phyloP scores from a whole-genome alignment of 345 rosid genomes.

The Linum tenue region DNA sequence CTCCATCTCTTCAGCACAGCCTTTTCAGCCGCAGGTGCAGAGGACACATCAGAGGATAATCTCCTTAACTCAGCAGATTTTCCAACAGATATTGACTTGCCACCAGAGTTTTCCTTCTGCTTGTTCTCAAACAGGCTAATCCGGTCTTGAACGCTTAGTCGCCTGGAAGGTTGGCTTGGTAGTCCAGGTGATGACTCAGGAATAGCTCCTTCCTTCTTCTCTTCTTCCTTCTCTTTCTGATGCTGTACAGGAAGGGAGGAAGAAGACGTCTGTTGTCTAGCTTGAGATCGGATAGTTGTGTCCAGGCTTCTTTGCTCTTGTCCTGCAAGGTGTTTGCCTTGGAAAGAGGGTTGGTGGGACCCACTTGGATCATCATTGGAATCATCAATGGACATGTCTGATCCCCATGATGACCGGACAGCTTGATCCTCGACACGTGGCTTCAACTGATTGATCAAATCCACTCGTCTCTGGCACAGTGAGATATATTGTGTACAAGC shows the following conservation, averaged over 20 bases:
- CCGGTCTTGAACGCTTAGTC: conserved; percentile 98
- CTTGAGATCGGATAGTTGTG: conserved; percentile 29
- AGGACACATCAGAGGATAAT: conserved; percentile 67
- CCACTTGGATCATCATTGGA: conserved; percentile 44
- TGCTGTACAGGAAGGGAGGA: conserved; percentile 20
- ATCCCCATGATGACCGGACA: conserved; percentile 72
- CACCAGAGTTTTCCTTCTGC: conserved; percentile 68
- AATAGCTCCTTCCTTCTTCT: conserved; percentile 29
- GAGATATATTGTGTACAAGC: conserved; percentile 67
- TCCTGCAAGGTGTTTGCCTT: conserved; percentile 28
- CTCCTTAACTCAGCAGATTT: conserved; percentile 75
- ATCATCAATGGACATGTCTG: conserved; percentile 96
- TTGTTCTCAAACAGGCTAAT: conserved; percentile 91
- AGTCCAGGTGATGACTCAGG: conserved; percentile 41
- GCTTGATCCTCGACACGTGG: conserved; percentile 44
- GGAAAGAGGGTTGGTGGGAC: conserved; percentile 27
- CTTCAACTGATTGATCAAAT: conserved; percentile 52
- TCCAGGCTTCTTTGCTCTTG: conserved; percentile 29
- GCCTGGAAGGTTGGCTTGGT: conserved; percentile 52
- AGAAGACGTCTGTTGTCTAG: conserved; percentile 28
- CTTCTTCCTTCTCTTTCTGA: conserved; percentile 39
- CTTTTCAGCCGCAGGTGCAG: conserved; percentile 53
- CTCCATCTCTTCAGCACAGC: conserved; percentile 95
- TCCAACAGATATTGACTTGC: conserved; percentile 43
- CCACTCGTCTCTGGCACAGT: conserved; percentile 76